Evolutionary conservation across 164 flowering plant genomes (phyloP).

Genomic region (Nymphaea thermarum): DNA sequence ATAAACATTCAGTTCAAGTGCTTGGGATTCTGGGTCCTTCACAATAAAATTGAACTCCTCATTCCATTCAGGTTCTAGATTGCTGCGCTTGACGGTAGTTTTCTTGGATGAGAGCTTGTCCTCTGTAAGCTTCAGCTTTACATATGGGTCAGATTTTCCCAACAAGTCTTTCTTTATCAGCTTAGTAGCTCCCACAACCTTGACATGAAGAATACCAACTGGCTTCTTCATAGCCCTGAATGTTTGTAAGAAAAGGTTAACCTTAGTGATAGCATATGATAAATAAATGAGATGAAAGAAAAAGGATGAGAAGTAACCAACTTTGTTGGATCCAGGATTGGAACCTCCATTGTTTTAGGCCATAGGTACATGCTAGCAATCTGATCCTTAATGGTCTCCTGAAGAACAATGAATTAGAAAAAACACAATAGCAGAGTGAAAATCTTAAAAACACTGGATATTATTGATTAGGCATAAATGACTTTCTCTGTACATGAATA

Average conservation of each 20-base stretch:
- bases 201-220: conserved; percentile 71
- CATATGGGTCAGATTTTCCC: conserved; percentile 79
- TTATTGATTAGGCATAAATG: too few relatives aligned
- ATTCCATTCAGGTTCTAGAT: conserved; percentile 86
- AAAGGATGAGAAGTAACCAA: conserved; percentile 13
- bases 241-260: background rate
- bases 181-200: conserved; percentile 51
- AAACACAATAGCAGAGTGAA: conserved; percentile 29
- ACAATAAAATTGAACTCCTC: conserved; percentile 63
- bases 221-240: conserved; percentile 55
- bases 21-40: conserved; percentile 61
- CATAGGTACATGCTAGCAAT: conserved; percentile 62
- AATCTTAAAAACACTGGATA: background rate
- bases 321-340: conserved; percentile 57
- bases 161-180: conserved; percentile 69
- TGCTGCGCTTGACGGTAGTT: conserved; percentile 27
- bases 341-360: conserved; percentile 50
- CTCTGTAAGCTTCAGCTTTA: conserved; percentile 59
- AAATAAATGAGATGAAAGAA: background rate
- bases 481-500: too few relatives aligned
- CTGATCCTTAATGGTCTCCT: conserved; percentile 59
- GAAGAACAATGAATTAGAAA: conserved; percentile 11
- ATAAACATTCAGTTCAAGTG: conserved; percentile 46
- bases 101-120: conserved; percentile 47
- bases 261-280: background rate